Base-by-base conservation (phyloP, 2,329 filamentous ascomycete genomes). In the Microsporum canis region DNA sequence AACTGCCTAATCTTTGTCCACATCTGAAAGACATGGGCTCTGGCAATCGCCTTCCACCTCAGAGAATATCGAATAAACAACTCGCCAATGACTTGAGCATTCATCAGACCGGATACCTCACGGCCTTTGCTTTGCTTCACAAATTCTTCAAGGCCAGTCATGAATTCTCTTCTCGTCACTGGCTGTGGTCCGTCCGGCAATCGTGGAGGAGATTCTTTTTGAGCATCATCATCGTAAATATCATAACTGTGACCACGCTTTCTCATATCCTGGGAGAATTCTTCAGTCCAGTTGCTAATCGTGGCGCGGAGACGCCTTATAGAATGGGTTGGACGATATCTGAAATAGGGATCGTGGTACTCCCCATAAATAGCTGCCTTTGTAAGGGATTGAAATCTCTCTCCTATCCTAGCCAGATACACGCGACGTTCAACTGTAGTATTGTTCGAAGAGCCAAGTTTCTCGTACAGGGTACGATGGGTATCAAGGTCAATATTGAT, bases 11-110 rank as follows among this genome's bases (percentile, higher is more conserved):
- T 58, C 27, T 60, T 63, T 27, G 64, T 65, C 65, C 65, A 66
- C 6, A 64, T 36, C 55, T 65, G 63, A 33, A 60, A 63, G 17
- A 65, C 61, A 43, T 66, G 63, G 4, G 61, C 60, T 27, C 60
- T 64, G 7, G 75, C 70, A 2, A 75, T 64, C 5, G 60, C 31
- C 1, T 68, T 60, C 75, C 75, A 77, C 34, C 68, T 67, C 2
- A 63, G 64, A 2, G 71, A 73, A 62, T 76, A 72, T 57, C 75
- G 72, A 66, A 71, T 71, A 56, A 77, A 77, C 1, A 78, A 63
- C 53, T 76, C 73, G 2, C 71, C 71, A 14, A 78, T 64, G 0
- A 77, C 63, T 0, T 72, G 66, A 1, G 75, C 72, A 60, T 76
- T 77, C 66, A 72, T 74, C 27, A 69, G 73, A 7, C 75, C 75